Evolutionary conservation across 2,329 filamentous ascomycete genomes (phyloP).

Genomic region (Magnaporthiopsis incrustans): DNA sequence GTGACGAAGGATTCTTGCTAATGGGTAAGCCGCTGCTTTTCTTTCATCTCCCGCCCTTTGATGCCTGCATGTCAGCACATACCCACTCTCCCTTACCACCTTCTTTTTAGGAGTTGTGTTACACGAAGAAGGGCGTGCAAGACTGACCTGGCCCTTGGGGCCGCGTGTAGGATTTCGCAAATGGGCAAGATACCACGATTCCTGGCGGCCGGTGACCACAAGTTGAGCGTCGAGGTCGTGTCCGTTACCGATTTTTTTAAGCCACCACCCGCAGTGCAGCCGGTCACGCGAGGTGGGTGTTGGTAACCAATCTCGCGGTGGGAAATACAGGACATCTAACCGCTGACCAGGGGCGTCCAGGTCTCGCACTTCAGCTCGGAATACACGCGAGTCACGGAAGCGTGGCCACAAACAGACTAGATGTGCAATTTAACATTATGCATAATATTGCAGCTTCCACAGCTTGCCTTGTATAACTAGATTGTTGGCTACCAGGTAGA

Average conservation of each 20-base stretch:
- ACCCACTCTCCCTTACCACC: neutral
- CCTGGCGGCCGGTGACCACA: slow-evolving; percentile 33
- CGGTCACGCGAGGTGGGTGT: no score
- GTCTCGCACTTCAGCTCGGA: no score
- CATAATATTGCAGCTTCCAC: no score
- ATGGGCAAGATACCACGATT: slow-evolving; percentile 50
- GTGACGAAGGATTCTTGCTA: slow-evolving; percentile 39
- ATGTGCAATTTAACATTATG: no score
- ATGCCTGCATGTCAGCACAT: neutral
- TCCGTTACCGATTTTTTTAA: neutral
- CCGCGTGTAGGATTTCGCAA: slow-evolving; percentile 41
- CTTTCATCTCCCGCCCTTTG: neutral
- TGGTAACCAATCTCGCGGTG: no score
- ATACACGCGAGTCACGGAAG: no score
- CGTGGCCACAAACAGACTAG: no score
- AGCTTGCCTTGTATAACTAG: no score
- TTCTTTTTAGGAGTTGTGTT: slow-evolving; percentile 5
- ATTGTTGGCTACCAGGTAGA: no score
- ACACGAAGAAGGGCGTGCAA: neutral
- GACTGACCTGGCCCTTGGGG: neutral
- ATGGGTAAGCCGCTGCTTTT: slow-evolving; percentile 32
- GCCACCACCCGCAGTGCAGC: no score
- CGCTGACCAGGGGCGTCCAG: no score
- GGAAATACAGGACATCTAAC: no score
- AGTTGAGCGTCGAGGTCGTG: neutral